Evolutionary conservation across 768 basidiomycete genomes (phyloP).

Genomic region (Phanerodontia chrysosporium): DNA sequence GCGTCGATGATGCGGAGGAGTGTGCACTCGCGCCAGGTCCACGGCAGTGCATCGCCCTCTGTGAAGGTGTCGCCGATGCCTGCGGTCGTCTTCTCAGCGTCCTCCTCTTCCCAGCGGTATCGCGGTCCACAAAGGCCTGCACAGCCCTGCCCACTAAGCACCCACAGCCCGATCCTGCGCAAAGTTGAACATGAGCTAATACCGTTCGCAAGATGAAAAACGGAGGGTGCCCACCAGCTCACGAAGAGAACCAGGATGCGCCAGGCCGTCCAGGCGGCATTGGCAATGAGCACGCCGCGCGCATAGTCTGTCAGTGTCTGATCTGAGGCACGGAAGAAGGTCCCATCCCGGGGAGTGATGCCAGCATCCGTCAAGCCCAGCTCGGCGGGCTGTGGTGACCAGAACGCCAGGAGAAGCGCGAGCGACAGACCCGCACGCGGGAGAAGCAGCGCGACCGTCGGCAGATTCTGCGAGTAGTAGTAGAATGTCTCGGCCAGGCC

Average conservation of each 20-base stretch:
- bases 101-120: slow-evolving; percentile 80
- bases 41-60: slow-evolving; percentile 50
- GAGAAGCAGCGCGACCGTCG: slow-evolving; percentile 76
- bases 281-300: slow-evolving; percentile 73
- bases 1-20: slow-evolving; percentile 70
- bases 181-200: not conserved
- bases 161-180: slow-evolving; percentile 71
- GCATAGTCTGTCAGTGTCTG: slow-evolving; percentile 75
- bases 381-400: slow-evolving; percentile 42
- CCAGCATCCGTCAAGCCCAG: slow-evolving; percentile 46
- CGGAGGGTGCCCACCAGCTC: slow-evolving; percentile 53
- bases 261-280: slow-evolving; percentile 81
- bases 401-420: slow-evolving; percentile 67
- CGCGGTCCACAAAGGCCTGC: slow-evolving; percentile 84
- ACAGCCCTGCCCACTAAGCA: slow-evolving; percentile 69
- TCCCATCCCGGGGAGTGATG: slow-evolving; percentile 54
- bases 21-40: slow-evolving; percentile 77
- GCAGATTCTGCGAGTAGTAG: slow-evolving; percentile 80
- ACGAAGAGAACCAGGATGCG: slow-evolving; percentile 59
- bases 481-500: slow-evolving; percentile 81
- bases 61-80: slow-evolving; percentile 47
- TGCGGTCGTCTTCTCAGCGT: slow-evolving; percentile 54
- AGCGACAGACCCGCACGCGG: slow-evolving; percentile 78
- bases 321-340: slow-evolving; percentile 63
- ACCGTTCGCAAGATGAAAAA: not conserved